Base-by-base conservation (phyloP, 257 asterid genomes). In the Anisodus acutangulus region DNA sequence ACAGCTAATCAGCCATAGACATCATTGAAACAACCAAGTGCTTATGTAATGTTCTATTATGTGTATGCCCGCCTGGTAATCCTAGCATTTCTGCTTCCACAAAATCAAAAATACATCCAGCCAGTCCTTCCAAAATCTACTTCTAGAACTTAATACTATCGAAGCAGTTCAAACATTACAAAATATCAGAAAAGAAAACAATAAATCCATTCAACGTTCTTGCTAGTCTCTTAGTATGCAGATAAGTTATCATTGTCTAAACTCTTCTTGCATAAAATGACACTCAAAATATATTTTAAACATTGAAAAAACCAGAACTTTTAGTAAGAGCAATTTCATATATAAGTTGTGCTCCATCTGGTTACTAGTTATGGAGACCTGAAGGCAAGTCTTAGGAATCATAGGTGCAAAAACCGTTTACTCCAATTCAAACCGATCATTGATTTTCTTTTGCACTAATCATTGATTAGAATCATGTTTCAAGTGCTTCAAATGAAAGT, bases 201-300 rank as follows among this genome's bases (percentile, higher is more conserved):
- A 53, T 51, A 53, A 53, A 35, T 53, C 49, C 64, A 78, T 31
- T 53, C 82, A 31, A 53, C n/a, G 17, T 53, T 53, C 81, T 78
- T 78, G 49, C 47, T 78, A 51, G 49, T 78, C 13, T 78, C 82
- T 49, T 57, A 76, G 22, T 51, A 51, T 13, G 82, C 64, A 53
- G 64, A 47, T 51, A 53, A 78, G 8, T 15, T 4, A 78, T 78
- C 22, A 12, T 78, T 54, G 63, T 49, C 43, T 76, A 31, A 53
- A 26, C 82, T 53, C 49, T 76, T 76, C 81, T 53, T 51, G 82
- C 82, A 78, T 78, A 78, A 54, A 26, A 78, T 15, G n/a, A 76
- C 82, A 78, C 82, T 7, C 31, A 53, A 31, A 22, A 31, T 51
- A 6, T 51, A 51, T 53, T 53, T 26, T 53, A 78, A 72, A 26